Evolutionary conservation across 148 eudicot genomes (phyloP), one percentile per base, ranked within the genome.

Genomic region (Chenopodium berlandieri): DNA sequence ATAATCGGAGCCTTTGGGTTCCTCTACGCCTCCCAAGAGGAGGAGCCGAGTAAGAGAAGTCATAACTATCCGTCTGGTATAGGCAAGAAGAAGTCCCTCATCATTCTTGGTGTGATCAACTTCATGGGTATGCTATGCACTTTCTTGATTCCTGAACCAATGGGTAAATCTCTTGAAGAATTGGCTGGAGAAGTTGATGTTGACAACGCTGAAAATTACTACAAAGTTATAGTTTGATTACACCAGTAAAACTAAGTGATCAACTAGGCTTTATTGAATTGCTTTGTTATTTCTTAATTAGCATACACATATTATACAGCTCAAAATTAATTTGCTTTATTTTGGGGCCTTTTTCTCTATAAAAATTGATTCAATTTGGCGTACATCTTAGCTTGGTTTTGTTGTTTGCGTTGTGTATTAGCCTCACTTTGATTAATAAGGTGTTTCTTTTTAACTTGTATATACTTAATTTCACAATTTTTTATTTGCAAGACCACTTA

Each of bases 141-240:
- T 13, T 88, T 91, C 82, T 77, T 86, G 7, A 88, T 91, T 22
- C 94, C 91, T 0, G 91, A 91, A 73, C 46, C 94, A 0, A 89
- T 88, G 25, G 94, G 94, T 0, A 84, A 84, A 25, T 91, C 94
- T 0, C 89, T 91, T 7, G 91, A 91, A 58, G 93, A 91, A 64
- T 23, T 83, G 4, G 84, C 92, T 0, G 85, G 85, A 0, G 92
- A 90, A 58, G 71, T 14, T 25, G 31, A 14, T 7, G 1, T 7
- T 1, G 84, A 82, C 19, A 81, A 80, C 1, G 82, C 69, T 22
- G 73, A 81, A 6, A 8, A 56, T 12, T 22, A 54, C 6, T 32
- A 7, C 17, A 32, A 17, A 73, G 60, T 12, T 30, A 6, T 6
- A 9, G 80, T 11, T 78, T 78, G 80, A 78, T 27, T 27, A n/a